phyloP scores from a whole-genome alignment of 441 rosid species.

The Geranium incanum region DNA sequence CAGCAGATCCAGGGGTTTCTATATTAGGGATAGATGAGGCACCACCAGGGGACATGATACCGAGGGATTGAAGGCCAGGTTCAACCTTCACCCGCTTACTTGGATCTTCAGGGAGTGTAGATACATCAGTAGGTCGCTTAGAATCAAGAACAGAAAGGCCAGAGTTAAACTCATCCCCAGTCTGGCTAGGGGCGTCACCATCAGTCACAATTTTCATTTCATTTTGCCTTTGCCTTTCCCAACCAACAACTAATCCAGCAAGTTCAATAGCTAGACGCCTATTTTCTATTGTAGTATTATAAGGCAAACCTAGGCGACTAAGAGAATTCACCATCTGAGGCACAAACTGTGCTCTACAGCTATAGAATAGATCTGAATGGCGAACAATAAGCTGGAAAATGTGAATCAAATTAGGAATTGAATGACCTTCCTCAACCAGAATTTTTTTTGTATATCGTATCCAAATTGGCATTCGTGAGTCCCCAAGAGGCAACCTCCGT shows the following conservation, averaged over 20 bases:
- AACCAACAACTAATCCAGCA: conserved; percentile 97
- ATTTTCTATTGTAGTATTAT: conserved; percentile 81
- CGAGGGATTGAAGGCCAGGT: conserved; percentile 81
- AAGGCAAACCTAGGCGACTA: conserved; percentile 96
- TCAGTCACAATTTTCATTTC: conserved; percentile 63
- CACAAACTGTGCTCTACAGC: conserved; percentile 97
- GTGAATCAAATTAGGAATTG: conserved; percentile 90
- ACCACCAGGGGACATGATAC: conserved; percentile 94
- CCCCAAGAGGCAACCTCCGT: conserved; percentile 86
- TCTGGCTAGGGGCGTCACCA: conserved; percentile 44
- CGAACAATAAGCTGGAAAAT: conserved; percentile 97
- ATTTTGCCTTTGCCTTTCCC: conserved; percentile 95
- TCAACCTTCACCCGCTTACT: conserved; percentile 42
- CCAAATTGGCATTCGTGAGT: conserved; percentile 99
- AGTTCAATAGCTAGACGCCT: conserved; percentile 98
- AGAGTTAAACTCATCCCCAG: conserved; percentile 48
- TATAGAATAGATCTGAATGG: conserved; percentile 88
- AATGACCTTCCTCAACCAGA: conserved; percentile 97
- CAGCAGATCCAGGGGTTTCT: conserved; percentile 91
- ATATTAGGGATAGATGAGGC: conserved; percentile 73
- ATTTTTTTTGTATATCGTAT: conserved; percentile 95
- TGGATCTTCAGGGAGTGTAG: no score
- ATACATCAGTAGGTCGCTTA: conserved; percentile 34
- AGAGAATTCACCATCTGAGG: conserved; percentile 99
- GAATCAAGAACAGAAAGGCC: conserved; percentile 45